phyloP scores from a whole-genome alignment of 2,329 filamentous ascomycete species.

The Ceratocystis harringtonii region DNA sequence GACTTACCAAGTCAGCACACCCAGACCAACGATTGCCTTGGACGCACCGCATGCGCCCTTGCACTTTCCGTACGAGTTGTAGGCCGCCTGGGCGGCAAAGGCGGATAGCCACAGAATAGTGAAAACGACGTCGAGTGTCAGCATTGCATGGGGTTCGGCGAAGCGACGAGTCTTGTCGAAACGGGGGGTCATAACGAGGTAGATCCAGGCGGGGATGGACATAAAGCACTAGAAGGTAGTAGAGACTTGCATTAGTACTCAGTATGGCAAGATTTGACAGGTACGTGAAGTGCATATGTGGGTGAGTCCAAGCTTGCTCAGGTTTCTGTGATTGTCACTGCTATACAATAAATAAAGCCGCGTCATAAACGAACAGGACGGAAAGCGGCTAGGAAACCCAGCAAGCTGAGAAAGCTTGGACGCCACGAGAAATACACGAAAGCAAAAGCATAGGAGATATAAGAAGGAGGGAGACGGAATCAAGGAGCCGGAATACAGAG shows the following conservation, averaged over 20 bases:
- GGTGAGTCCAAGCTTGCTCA: background rate
- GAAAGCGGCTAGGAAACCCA: background rate
- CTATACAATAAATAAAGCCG: background rate
- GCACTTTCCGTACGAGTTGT: conserved; percentile 42
- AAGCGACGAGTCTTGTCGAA: conserved; percentile 46
- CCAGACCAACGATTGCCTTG: conserved; percentile 47
- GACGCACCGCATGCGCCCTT: conserved; percentile 42
- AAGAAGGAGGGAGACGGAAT: background rate
- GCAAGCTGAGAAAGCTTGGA: background rate
- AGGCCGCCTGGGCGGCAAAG: conserved; percentile 50
- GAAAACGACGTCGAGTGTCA: conserved; percentile 42
- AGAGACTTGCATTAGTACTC: background rate
- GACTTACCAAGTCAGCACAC: conserved; percentile 47
- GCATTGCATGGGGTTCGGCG: conserved; percentile 47
- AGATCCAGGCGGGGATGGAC: conserved; percentile 48
- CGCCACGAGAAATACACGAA: background rate
- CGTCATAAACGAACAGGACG: background rate
- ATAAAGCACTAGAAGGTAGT: conserved; percentile 42
- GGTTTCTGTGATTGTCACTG: background rate
- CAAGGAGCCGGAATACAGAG: background rate
- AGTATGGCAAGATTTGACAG: background rate
- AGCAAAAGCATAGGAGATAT: background rate
- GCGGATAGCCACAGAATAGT: conserved; percentile 50
- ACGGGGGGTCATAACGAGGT: conserved; percentile 48
- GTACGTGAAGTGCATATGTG: too few relatives aligned